These are phyloP conservation scores for Candida sphagnicola DNA, from an alignment of 805 yeast species.

Conservation along the genomic window DNA sequence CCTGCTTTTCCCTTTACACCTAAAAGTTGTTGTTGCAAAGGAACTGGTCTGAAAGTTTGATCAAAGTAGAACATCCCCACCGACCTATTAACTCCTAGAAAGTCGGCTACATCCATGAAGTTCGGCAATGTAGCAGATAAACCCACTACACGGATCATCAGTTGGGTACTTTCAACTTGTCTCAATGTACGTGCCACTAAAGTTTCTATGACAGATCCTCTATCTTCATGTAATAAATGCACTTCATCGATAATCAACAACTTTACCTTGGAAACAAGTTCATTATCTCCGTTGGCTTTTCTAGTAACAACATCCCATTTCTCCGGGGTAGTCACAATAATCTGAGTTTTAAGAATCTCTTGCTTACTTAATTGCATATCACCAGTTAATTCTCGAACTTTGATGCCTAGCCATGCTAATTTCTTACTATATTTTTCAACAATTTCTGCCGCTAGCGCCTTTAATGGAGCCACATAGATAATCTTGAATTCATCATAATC, in stretches of 20 bases:
- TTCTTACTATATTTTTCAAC: constrained; percentile 83
- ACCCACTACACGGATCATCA: constrained; percentile 91
- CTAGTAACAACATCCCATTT: constrained; percentile 98
- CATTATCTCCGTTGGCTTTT: constrained; percentile 85
- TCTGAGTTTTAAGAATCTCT: constrained; percentile 74
- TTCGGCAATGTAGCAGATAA: constrained; percentile 92
- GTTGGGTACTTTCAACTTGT: constrained; percentile 92
- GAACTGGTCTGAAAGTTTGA: constrained; percentile 89
- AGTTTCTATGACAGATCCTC: constrained; percentile 97
- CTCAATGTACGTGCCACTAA: constrained; percentile 90
- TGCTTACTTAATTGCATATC: constrained; percentile 74
- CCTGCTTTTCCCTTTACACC: constrained; percentile 90
- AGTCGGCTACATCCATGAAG: constrained; percentile 90
- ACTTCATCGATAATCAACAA: constrained; percentile 93
- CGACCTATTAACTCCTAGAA: constrained; percentile 83
- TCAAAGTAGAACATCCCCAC: constrained; percentile 95
- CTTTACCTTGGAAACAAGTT: constrained; percentile 78
- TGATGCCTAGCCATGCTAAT: constrained; percentile 78
- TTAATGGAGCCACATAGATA: constrained; percentile 87
- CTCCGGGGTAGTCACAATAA: constrained; percentile 92
- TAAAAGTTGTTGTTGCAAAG: constrained; percentile 78
- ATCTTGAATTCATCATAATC: constrained; percentile 85
- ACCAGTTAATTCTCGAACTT: constrained; percentile 88
- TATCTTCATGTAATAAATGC: constrained; percentile 91
- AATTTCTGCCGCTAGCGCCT: constrained; percentile 95